phyloP scores from a whole-genome alignment of 1,284 basidiomycete genomes.

The Ceratobasidium sp. region DNA sequence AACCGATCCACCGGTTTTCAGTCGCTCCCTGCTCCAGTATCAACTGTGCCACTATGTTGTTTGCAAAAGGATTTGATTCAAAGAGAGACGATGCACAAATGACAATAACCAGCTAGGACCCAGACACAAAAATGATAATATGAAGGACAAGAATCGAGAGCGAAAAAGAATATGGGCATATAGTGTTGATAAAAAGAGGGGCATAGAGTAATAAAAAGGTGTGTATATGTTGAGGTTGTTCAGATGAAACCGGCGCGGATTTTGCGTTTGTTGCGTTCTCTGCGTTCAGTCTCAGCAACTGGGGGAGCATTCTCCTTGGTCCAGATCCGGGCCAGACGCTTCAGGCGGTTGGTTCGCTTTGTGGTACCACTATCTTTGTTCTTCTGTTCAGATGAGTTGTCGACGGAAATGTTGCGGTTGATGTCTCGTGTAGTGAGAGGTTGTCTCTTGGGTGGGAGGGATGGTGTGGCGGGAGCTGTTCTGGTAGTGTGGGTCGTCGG shows the following conservation, averaged over 20 bases:
- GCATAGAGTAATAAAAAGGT: neutral
- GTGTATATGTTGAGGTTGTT: neutral
- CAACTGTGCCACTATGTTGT: too few relatives aligned
- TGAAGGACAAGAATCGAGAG: neutral
- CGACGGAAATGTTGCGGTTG: neutral
- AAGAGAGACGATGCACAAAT: constrained; percentile 11
- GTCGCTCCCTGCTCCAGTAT: neutral
- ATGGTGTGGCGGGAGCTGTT: neutral
- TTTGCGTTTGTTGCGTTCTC: neutral
- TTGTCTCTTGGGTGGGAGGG: neutral
- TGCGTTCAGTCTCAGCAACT: neutral
- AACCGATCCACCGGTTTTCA: too few relatives aligned
- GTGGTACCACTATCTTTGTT: neutral
- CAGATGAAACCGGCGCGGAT: constrained; percentile 2
- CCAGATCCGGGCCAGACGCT: constrained; percentile 7
- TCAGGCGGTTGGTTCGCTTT: constrained; percentile 4
- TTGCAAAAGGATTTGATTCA: neutral
- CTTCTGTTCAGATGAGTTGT: neutral
- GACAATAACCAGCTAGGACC: neutral
- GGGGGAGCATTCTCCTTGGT: constrained; percentile 1
- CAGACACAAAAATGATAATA: neutral
- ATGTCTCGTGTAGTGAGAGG: neutral
- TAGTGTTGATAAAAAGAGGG: neutral
- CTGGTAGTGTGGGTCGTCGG: too few relatives aligned
- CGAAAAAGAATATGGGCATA: neutral